Evolutionary conservation across 2,329 filamentous ascomycete genomes (phyloP), one percentile per base, ranked within the genome.

Genomic region (Microdochium nivale): DNA sequence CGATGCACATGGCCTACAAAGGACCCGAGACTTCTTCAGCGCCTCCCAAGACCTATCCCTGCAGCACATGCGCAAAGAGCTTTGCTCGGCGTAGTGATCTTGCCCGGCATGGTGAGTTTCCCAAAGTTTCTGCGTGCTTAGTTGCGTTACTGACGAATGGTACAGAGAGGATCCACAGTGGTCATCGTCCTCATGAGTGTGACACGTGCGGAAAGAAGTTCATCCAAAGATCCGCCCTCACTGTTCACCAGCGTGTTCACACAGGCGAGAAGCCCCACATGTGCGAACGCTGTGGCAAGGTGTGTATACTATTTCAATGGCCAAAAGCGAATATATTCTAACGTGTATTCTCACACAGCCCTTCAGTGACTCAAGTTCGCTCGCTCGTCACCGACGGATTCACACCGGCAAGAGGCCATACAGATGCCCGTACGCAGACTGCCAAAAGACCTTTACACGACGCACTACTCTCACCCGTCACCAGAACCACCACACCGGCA

Each of bases 241-340:
- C 94, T 0, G 94, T 99, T 8, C 94, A 97, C 69, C 86, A 88
- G 64, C 87, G 94, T 60, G 91, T 96, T 21, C 94, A 99, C 69
- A 97, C 94, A 2, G 94, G 94, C 58, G 94, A 97, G 73, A 99
- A 99, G 72, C 94, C 94, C 49, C 94, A 99, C 63, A 92, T 94
- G 83, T 99, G 94, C 66, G 94, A 96, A 70, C 84, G 88, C 56
- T 97, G 94, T 68, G 89, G 90, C 67, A 97, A 97, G 85, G 91
- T 96, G 76, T 62, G 79, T 58, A 52, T 37, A 14, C 8, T 13
- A 3, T 23, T n/a, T 13, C 60, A 52, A 14, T 30, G 8, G 32
- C n/a, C 47, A 51, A 54, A 46, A n/a, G n/a, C n/a, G n/a, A n/a
- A n/a, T n/a, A n/a, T n/a, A n/a, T n/a, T n/a, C n/a, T n/a, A n/a